Evolutionary conservation across 257 asterid species (phyloP).

Genomic region (Cordia subcordata): DNA sequence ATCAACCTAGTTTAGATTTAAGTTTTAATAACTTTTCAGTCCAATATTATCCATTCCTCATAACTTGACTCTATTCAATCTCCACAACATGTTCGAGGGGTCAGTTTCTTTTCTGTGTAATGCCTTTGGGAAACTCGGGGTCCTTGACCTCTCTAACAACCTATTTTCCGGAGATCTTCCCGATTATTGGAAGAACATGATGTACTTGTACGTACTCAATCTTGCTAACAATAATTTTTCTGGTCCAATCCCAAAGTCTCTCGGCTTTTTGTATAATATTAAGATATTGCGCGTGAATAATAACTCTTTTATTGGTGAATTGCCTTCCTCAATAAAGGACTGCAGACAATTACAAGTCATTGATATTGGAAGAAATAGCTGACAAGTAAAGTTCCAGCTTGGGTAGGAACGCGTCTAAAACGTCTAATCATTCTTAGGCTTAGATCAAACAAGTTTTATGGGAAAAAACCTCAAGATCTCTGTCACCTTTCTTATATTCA

Average conservation of each 20-base stretch:
- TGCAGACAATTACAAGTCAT: background rate
- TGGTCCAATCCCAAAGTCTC: no score
- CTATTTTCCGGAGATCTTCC: constrained; percentile 23
- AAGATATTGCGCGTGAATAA: constrained; percentile 13
- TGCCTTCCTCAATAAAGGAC: constrained; percentile 11
- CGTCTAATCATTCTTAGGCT: no score
- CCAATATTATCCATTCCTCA: constrained; percentile 11
- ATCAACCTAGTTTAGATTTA: constrained; percentile 4
- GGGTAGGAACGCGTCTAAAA: no score
- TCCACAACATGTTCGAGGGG: constrained; percentile 19
- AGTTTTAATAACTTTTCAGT: constrained; percentile 21
- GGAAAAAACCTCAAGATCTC: no score
- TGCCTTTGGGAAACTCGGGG: background rate
- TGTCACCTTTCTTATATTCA: no score
- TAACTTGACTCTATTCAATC: background rate
- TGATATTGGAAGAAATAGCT: no score
- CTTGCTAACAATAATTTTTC: constrained; percentile 16
- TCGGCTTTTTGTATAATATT: background rate
- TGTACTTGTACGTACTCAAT: constrained; percentile 5
- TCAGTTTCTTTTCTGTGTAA: constrained; percentile 14
- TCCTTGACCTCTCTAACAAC: constrained; percentile 26
- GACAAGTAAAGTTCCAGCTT: no score
- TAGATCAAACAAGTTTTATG: no score
- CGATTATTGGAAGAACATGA: constrained; percentile 10
- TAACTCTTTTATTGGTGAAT: constrained; percentile 18